A percentile compares a stretch with the other conserved stretches of the same genome.
Conservation (phyloP, 208 protist genomes). For the Crithidia mellificae region DNA sequence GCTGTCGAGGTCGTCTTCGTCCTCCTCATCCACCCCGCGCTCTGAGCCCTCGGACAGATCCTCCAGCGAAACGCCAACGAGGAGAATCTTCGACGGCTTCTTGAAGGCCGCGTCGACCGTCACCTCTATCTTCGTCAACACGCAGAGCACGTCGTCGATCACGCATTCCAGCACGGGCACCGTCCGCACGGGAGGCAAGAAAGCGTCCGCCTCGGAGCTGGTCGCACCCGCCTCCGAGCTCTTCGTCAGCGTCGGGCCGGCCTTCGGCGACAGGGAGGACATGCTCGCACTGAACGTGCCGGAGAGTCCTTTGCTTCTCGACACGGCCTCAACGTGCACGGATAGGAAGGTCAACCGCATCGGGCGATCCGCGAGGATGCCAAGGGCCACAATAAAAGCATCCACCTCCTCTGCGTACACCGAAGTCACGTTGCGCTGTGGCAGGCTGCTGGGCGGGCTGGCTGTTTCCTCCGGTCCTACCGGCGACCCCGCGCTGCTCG, state of each 20-base stretch:
- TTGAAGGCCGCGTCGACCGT: constrained; percentile 20
- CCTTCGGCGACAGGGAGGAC: not conserved
- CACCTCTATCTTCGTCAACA: constrained; percentile 42
- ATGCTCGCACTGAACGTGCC: not conserved
- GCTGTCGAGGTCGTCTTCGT: constrained; percentile 2
- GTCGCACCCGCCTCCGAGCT: not conserved
- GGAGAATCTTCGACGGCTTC: constrained; percentile 17
- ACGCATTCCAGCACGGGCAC: constrained; percentile 71
- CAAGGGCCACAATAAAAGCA: constrained; percentile 42
- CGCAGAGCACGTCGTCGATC: constrained; percentile 59
- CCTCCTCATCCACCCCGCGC: constrained; percentile 8
- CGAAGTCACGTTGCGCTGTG: not conserved
- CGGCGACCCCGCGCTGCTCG: not conserved
- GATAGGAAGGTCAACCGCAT: constrained; percentile 64
- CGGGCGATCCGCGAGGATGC: constrained; percentile 40
- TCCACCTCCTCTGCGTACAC: constrained; percentile 13
- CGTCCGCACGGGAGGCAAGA: constrained; percentile 12
- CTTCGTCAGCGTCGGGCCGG: not conserved
- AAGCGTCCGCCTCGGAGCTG: not conserved
- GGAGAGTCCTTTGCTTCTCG: not conserved
- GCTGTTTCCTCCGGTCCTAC: not conserved
- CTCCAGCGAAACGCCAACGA: constrained; percentile 60
- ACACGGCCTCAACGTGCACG: constrained; percentile 25
- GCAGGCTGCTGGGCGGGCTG: not conserved
- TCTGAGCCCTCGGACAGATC: constrained; percentile 31